Evolutionary conservation across 306 rosid species (phyloP), one percentile per base, ranked within the genome.

Genomic region (Cucurbita pepo): DNA sequence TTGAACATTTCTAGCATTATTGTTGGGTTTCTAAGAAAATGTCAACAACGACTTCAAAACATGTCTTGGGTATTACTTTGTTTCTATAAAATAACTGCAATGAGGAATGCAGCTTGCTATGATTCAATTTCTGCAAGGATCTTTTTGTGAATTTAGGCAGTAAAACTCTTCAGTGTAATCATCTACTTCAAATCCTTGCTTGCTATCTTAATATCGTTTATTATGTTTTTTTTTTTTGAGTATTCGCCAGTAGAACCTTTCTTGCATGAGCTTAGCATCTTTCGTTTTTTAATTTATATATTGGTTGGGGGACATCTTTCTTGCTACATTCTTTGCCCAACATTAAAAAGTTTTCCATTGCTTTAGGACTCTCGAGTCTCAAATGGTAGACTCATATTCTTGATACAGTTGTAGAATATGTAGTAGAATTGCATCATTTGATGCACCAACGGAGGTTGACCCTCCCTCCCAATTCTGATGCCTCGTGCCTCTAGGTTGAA

Each of bases 1-100:
- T 37, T 61, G 69, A 7, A 61, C 69, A 37, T 61, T 15, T 16
- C 21, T 15, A 15, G 22, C 69, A 15, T 61, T 61, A 15, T 61
- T 38, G 47, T 37, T 69, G 61, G 71, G 62, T 50, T 74, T 75
- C 56, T 56, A 69, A 25, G 11, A n/a, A 58, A 74, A 30, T 58
- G 30, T 54, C 40, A 2, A 55, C 21, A 16, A 14, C 13, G 69
- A 37, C 22, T 61, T 37, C 44, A n/a, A 61, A 36, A 7, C 18
- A 37, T 38, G 13, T 37, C 11, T 9, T 61, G 44, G 69, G 12
- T 61, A 34, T 30, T 30, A 10, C 61, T 30, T 59, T 37, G 65
- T 34, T 59, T 34, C 65, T 34, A 25, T 56, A 15, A 21, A 22
- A 56, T 56, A 56, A 0, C 61, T 21, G 61, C 37, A 10, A 56